Evolutionary conservation across 2,329 filamentous ascomycete species (phyloP).

Genomic region (Hypomyces perniciosus): DNA sequence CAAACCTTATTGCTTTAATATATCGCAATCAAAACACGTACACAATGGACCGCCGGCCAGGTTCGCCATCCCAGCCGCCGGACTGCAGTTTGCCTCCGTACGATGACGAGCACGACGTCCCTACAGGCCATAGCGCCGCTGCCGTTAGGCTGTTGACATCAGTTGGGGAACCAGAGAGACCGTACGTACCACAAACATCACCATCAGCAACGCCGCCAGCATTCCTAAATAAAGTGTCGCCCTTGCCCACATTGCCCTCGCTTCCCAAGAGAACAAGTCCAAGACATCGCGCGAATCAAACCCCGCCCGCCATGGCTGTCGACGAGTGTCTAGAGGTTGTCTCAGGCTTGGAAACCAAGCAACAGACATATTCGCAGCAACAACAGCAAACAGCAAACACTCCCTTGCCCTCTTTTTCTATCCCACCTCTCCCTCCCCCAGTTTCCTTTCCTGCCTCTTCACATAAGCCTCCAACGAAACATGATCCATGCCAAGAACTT

Average conservation of each 20-base stretch:
- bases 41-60: constrained; percentile 44
- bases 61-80: constrained; percentile 47
- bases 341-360: constrained; percentile 4
- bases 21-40: constrained; percentile 1
- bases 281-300: constrained; percentile 1
- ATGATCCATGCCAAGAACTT: constrained; percentile 17
- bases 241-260: constrained; percentile 4
- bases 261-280: constrained; percentile 5
- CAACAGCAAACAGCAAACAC: constrained; percentile 1
- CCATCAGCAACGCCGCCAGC: constrained; percentile 10
- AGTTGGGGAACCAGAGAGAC: constrained; percentile 45
- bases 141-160: constrained; percentile 58
- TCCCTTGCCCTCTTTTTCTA: constrained; percentile 5
- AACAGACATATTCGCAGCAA: constrained; percentile 4
- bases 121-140: constrained; percentile 43
- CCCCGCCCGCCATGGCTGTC: constrained; percentile 3
- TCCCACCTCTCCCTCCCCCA: constrained; percentile 8
- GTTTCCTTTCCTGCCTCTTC: neutral
- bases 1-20: neutral
- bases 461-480: constrained; percentile 1
- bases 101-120: constrained; percentile 48
- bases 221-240: constrained; percentile 6
- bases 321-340: constrained; percentile 12
- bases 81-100: constrained; percentile 54
- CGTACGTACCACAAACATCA: constrained; percentile 11